phyloP scores from a whole-genome alignment of 768 basidiomycete genomes.

The Lactarius deliciosus region DNA sequence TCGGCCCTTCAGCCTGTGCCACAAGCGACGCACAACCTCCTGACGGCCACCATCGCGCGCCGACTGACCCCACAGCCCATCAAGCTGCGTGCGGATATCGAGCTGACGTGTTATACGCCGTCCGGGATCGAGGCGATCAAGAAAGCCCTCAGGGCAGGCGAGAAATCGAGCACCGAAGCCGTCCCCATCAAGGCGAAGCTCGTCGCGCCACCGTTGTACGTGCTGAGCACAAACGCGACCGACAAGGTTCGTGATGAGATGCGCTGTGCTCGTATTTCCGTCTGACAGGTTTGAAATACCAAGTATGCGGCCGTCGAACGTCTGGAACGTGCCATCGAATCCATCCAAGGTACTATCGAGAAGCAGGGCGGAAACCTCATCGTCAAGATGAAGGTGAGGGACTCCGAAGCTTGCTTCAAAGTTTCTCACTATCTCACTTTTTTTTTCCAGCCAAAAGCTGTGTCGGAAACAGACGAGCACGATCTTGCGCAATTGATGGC shows the following conservation, averaged over 20 bases:
- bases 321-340: slow-evolving; percentile 90
- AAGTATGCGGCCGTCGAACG: slow-evolving; percentile 88
- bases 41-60: slow-evolving; percentile 85
- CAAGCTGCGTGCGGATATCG: slow-evolving; percentile 97
- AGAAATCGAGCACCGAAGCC: slow-evolving; percentile 79
- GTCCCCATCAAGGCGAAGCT: slow-evolving; percentile 97
- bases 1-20: slow-evolving; percentile 61
- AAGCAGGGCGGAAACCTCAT: slow-evolving; percentile 80
- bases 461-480: slow-evolving; percentile 96
- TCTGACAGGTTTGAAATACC: slow-evolving; percentile 1
- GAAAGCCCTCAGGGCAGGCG: slow-evolving; percentile 85
- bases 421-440: background rate
- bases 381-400: slow-evolving; percentile 92
- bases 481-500: slow-evolving; percentile 98
- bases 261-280: background rate
- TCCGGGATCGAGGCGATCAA: slow-evolving; percentile 97
- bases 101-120: slow-evolving; percentile 94
- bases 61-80: slow-evolving; percentile 97
- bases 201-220: slow-evolving; percentile 95
- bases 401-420: background rate
- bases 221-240: slow-evolving; percentile 92
- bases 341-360: slow-evolving; percentile 83
- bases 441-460: slow-evolving; percentile 81
- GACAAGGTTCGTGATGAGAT: slow-evolving; percentile 66
- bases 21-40: slow-evolving; percentile 55